Evolutionary conservation across 2,329 filamentous ascomycete species (phyloP).

Genomic region (Alternaria angustiovoidea): DNA sequence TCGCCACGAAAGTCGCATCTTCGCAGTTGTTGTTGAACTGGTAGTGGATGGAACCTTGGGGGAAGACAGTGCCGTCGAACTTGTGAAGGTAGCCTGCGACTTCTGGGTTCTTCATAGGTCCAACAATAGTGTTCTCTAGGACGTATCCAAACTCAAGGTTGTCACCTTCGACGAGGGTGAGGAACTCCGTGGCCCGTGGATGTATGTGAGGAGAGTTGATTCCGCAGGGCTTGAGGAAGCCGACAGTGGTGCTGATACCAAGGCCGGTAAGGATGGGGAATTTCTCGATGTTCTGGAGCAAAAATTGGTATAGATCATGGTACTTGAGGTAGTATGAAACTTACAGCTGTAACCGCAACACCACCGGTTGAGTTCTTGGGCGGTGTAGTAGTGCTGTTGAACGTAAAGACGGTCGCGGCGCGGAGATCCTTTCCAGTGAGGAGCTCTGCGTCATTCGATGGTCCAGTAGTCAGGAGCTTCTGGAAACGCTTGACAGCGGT

Average conservation of each 20-base stretch:
- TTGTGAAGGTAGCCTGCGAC: slow-evolving; percentile 51
- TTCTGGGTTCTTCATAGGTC: slow-evolving; percentile 45
- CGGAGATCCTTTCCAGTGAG: slow-evolving; percentile 36
- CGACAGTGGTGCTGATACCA: slow-evolving; percentile 51
- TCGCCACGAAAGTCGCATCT: slow-evolving; percentile 55
- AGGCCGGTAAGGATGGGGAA: slow-evolving; percentile 53
- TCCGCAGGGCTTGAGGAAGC: slow-evolving; percentile 55
- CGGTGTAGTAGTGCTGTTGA: no score
- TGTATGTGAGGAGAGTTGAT: slow-evolving; percentile 60
- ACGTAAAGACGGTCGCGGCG: slow-evolving; percentile 62
- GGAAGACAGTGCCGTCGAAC: slow-evolving; percentile 59
- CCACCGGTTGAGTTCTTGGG: no score
- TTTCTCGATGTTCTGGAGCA: slow-evolving; percentile 44
- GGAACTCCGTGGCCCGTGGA: slow-evolving; percentile 59
- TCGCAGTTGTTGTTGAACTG: slow-evolving; percentile 59
- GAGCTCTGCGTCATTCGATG: slow-evolving; percentile 25
- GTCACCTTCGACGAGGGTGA: slow-evolving; percentile 54
- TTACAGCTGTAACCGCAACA: slow-evolving; percentile 33
- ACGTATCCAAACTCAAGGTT: slow-evolving; percentile 56
- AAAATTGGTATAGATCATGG: not conserved
- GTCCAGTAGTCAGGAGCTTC: slow-evolving; percentile 43
- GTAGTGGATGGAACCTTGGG: slow-evolving; percentile 57
- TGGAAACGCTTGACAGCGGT: slow-evolving; percentile 52
- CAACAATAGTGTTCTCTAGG: slow-evolving; percentile 54
- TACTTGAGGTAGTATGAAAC: no score